Base-by-base conservation (phyloP, 129 eudicot genomes). In the Artemisia argyi region DNA sequence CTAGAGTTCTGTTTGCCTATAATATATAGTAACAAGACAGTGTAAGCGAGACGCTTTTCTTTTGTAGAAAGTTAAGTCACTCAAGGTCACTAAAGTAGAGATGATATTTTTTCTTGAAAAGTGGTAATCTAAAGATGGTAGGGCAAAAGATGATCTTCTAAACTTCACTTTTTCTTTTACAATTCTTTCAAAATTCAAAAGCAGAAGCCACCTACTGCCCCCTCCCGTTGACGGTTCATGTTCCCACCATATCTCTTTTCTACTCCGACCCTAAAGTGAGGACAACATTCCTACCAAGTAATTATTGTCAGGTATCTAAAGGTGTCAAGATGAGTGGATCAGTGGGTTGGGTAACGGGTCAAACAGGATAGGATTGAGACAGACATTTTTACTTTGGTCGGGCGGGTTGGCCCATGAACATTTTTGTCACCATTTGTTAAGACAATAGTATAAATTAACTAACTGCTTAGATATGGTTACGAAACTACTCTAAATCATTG, bases 61-160 rank as follows among this genome's bases (percentile, higher is more conserved):
- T 65, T 72, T 24, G 32, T 50, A 68, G 53, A 85, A 78, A 66
- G 62, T 64, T 69, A 50, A 17, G 58, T 62, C 75, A 72, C 75
- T 51, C 13, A 60, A 69, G 60, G 18, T 62, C 69, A 65, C 76
- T 76, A 77, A 8, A 48, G 62, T 26, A 74, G 75, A 78, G 65
- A 78, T 42, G 73, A 73, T 66, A n/a, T 59, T 61, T 17, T 64
- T 61, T 73, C 83, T 80, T 42, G 73, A 82, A 66, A 74, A 24
- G 32, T 61, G 65, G 65, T 59, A 20, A 22, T 11, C 16, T 22
- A 59, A 59, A 59, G 65, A 77, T 73, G 79, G 86, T 80, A 73
- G 87, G 83, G 88, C 78, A 78, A 79, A 82, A 78, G 81, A 72
- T 77, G 69, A 83, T 85, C 81, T 60, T 69, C 32, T 61, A 24